Conservation (phyloP, 2,329 filamentous ascomycete species). For the Aureobasidium lini region DNA sequence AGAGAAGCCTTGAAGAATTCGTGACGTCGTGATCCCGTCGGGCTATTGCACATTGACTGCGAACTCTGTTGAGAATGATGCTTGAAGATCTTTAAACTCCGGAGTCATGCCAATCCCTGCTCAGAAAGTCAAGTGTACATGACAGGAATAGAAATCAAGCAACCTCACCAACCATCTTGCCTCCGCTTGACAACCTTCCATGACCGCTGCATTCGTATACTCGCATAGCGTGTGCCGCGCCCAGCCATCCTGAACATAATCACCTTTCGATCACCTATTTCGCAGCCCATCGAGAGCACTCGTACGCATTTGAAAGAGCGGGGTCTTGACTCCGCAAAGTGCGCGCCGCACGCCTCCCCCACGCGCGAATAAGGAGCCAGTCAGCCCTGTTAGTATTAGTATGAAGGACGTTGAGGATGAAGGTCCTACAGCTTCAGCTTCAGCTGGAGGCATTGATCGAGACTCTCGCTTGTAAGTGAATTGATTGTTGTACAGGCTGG, state of each 20-base stretch:
- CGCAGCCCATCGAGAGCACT: not conserved
- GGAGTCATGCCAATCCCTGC: not conserved
- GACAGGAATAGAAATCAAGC: conserved; percentile 7
- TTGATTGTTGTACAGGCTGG: not conserved
- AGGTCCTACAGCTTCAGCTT: not conserved
- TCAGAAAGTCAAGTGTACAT: conserved; percentile 1
- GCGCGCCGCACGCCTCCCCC: conserved; percentile 5
- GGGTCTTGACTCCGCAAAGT: conserved; percentile 10
- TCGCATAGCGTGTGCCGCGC: conserved; percentile 3
- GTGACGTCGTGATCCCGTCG: not conserved
- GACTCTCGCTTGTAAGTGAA: not conserved
- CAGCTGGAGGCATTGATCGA: not conserved
- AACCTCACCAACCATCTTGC: conserved; percentile 4
- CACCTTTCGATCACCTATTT: conserved; percentile 1
- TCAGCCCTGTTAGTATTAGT: conserved; percentile 3
- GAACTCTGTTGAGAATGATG: not conserved
- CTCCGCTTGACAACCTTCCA: not conserved
- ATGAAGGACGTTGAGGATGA: not conserved
- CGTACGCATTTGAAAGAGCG: not conserved
- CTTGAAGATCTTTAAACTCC: not conserved
- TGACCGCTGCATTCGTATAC: conserved; percentile 10
- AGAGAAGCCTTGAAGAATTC: conserved; percentile 5
- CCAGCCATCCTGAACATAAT: conserved; percentile 1
- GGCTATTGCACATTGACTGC: not conserved
- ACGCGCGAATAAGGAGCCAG: conserved; percentile 1